Conservation (phyloP, 352 stramenopile genomes). For the Phytopythium chamaehyphon region DNA sequence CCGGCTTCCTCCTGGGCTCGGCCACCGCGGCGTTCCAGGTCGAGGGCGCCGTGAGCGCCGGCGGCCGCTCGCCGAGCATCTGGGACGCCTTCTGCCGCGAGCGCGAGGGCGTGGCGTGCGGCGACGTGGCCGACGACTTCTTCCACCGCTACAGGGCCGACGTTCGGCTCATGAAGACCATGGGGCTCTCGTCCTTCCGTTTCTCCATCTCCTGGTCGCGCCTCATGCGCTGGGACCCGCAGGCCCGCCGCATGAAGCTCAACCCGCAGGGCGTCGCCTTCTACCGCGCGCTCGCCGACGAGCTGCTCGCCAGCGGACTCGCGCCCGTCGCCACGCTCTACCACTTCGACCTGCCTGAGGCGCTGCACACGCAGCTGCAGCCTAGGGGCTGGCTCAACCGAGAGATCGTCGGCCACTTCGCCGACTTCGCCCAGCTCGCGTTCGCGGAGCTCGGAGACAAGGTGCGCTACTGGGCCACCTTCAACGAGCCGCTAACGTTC, state of each 20-base stretch:
- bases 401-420: conserved; percentile 65
- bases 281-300: conserved; percentile 90
- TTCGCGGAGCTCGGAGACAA: conserved; percentile 90
- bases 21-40: conserved; percentile 23
- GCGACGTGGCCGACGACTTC: conserved; percentile 88
- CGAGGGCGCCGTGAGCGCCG: conserved; percentile 17
- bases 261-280: conserved; percentile 84
- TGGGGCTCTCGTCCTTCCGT: conserved; percentile 90
- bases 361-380: conserved; percentile 70
- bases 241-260: conserved; percentile 23
- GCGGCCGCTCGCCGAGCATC: conserved; percentile 18
- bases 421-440: conserved; percentile 86
- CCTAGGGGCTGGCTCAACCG: conserved; percentile 66
- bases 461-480: conserved; percentile 93
- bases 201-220: conserved; percentile 90
- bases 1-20: conserved; percentile 23
- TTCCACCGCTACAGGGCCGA: conserved; percentile 87
- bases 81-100: conserved; percentile 22
- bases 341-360: conserved; percentile 93
- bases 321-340: conserved; percentile 92
- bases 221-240: conserved; percentile 72
- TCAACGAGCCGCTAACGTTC: conserved; percentile 93
- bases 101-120: conserved; percentile 50
- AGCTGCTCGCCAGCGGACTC: conserved; percentile 64
- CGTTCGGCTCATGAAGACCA: conserved; percentile 85